Evolutionary conservation across 768 basidiomycete species (phyloP), one percentile per base, ranked within the genome.

Genomic region (Rhizopogon rudus): DNA sequence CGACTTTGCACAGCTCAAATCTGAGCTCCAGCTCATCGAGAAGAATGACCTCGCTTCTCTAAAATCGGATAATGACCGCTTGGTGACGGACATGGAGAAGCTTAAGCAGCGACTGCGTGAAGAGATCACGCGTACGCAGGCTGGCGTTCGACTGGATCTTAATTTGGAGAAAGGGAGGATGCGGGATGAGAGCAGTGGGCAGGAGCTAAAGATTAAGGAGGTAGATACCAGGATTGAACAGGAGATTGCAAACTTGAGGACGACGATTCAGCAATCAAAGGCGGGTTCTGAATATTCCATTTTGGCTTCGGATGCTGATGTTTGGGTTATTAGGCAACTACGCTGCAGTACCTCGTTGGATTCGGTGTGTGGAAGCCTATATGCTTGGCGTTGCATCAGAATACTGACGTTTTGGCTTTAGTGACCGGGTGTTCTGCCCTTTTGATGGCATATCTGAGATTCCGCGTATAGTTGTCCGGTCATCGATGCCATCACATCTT

Each of bases 141-240:
- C 88, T 10, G 94, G 94, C 16, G 97, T 99, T 3, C 77, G 96
- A 51, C 73, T 99, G 14, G 97, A 99, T 70, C 72, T 99, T 55
- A 99, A 99, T 71, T 73, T 98, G 25, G 96, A 99, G 76, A 98
- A 98, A 71, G 93, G 93, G 1, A 80, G 96, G 44, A 91, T 98
- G 77, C 77, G 96, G 51, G 95, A 98, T 66, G 95, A 98, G 76
- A 86, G 85, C 60, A 87, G 84, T 61, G 84, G 85, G 40, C 92
- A 98, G 64, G 94, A 97, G 65, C 75, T 95, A 51, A 98, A 98
- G 82, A 91, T 98, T 66, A 93, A 93, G 69, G 96, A 99, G 69
- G 94, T 98, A 16, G 96, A 98, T 64, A 98, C 96, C 3, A 75
- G 91, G 67, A 98, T 98, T 61, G 96, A 99, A 71, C 91, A 91